Base-by-base conservation (phyloP, 352 stramenopile genomes). In the Globisporangium middletonii region DNA sequence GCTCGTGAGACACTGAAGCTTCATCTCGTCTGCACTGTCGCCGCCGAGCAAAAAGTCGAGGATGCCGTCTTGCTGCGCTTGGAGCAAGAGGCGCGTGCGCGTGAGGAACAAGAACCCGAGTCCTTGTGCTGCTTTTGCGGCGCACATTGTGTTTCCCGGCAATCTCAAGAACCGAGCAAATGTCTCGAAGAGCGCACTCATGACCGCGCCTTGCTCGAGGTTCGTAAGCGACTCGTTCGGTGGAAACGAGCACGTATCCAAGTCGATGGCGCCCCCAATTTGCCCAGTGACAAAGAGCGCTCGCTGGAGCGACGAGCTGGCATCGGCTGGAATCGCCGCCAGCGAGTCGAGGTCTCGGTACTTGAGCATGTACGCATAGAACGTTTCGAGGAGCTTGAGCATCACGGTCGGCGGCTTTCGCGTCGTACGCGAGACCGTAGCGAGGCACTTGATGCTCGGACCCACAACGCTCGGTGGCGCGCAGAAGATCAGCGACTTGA, bases 401-500 rank as follows among this genome's bases (percentile, higher is more conserved):
- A 95, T 58, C 26, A 86, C 15, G 3, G 61, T 49, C 26, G 77
- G 76, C 0, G 67, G 57, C 26, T 73, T 86, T 15, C 73, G 84
- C 8, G 67, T 75, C 18, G 55, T 62, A 16, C 30, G 63, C 4
- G 74, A 71, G 26, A 95, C 69, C 4, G 72, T 80, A 26, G 80
- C 75, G 11, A 94, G 68, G 45, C 84, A 95, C 44, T 83, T 71
- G 55, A 95, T 71, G 60, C 80, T 89, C 11, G 81, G 79, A 42
- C 72, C 75, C 26, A 95, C 86, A 50, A 95, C 84, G 52, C 85
- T 92, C n/a, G 86, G 86, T n/a, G 82, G 75, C 15, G 83, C 76
- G 4, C 69, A 53, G 28, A 87, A 69, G 15, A 95, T 63, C 19
- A 95, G 53, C 12, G 63, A 43, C 46, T 79, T 91, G 33, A 95